Evolutionary conservation across 192 early-diverging fungal genomes (phyloP), one percentile per base, ranked within the genome.

Genomic region (Phlyctochytrium bullatum): DNA sequence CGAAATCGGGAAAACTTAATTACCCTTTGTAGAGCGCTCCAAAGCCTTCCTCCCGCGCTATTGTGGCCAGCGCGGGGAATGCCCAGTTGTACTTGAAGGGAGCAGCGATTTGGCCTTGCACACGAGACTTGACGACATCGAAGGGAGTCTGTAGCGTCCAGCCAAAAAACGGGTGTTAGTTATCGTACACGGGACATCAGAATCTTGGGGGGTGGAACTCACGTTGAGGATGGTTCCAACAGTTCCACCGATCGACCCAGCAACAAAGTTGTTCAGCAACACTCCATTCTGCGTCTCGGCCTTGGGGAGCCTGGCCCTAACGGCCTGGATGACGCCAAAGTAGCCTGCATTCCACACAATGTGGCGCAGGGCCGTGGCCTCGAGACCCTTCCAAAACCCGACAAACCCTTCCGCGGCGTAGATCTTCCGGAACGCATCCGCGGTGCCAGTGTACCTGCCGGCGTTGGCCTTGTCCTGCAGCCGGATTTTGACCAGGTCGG

Each of bases 281-380:
- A 89, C 83, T 51, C 89, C 89, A 61, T 90, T 78, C 73, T 92
- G 83, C 36, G 87, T 89, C 76, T 88, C 80, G 0, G 93, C 87
- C 80, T 94, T 91, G 47, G 93, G 96, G 50, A 98, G 71, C 23
- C 80, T 36, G 52, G 74, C 79, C 62, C 87, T 89, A 62, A 96
- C 84, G 36, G 63, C 82, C 33, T 71, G 60, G 62, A 83, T 83
- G 66, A 67, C 66, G 59, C 92, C 92, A 87, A 97, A 97, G 86
- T 94, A 97, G 58, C 93, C 96, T 73, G 93, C 93, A 78, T 98
- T 98, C 96, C 96, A 98, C 61, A 88, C 73, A 35, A 90, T 94
- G 71, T 98, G 96, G 52, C 96, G 86, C 89, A 92, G 93, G 36
- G 96, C 74, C 3, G 96, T 98, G 29, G 94, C 90, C 75, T 98